Conservation (phyloP, 1,284 basidiomycete species). For the Ganoderma leucocontextum region DNA sequence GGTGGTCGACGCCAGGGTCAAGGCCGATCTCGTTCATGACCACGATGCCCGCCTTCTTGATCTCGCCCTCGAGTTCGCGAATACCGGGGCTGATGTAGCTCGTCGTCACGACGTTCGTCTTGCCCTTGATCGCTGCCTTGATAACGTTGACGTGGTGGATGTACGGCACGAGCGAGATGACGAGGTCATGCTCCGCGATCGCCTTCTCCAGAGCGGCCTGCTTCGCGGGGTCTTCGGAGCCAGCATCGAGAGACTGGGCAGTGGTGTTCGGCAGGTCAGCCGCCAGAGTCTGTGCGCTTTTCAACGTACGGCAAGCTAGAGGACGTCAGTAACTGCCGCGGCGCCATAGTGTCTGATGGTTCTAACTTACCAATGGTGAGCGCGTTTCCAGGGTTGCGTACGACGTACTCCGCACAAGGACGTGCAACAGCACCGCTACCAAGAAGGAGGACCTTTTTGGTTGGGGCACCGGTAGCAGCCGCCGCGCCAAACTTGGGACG, state of each 20-base stretch:
- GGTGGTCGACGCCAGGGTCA: constrained; percentile 94
- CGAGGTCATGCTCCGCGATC: constrained; percentile 90
- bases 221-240: constrained; percentile 46
- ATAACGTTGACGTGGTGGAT: constrained; percentile 92
- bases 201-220: constrained; percentile 79
- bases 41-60: constrained; percentile 90
- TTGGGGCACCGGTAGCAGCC: constrained; percentile 44
- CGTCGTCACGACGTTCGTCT: constrained; percentile 96
- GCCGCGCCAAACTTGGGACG: constrained; percentile 72
- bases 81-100: constrained; percentile 94
- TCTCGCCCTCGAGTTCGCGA: constrained; percentile 86
- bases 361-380: constrained; percentile 78
- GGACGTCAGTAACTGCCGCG: not conserved
- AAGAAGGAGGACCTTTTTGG: constrained; percentile 87
- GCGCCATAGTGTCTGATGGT: not conserved
- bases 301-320: constrained; percentile 85
- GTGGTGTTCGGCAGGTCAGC: constrained; percentile 75
- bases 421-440: constrained; percentile 96
- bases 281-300: constrained; percentile 75
- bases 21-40: constrained; percentile 99
- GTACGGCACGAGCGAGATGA: constrained; percentile 98
- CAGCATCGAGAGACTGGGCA: constrained; percentile 88
- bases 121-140: constrained; percentile 94
- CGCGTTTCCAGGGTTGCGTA: constrained; percentile 82
- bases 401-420: constrained; percentile 94